Percentiles rank a stretch among this genome's conserved stretches.
Conservation (phyloP, 2,329 filamentous ascomycete genomes). For the Pezicula neosporulosa region DNA sequence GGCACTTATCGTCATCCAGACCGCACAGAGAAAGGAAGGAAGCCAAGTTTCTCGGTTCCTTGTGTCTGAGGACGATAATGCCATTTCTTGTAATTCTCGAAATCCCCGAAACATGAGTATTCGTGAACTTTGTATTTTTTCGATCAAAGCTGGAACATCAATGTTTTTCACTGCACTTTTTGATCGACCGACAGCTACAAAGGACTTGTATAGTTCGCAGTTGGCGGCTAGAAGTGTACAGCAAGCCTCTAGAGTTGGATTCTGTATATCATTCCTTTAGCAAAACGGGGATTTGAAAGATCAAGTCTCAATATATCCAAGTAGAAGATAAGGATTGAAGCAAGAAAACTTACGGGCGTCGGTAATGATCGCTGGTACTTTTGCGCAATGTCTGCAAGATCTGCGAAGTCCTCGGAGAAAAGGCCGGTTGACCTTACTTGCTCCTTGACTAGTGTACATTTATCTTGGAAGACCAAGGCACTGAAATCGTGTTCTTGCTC, state of each 20-base stretch:
- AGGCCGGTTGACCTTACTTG: constrained; percentile 5
- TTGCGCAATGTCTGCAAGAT: constrained; percentile 2
- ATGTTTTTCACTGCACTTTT: neutral
- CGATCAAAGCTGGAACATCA: constrained; percentile 6
- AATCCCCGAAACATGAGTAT: constrained; percentile 12
- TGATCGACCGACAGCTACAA: constrained; percentile 2
- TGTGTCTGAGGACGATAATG: constrained; percentile 8
- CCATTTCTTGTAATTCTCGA: constrained; percentile 9
- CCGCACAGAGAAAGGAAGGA: constrained; percentile 12
- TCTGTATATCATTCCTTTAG: constrained; percentile 1
- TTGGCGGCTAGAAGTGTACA: constrained; percentile 8
- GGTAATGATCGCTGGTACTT: constrained; percentile 4
- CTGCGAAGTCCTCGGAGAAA: constrained; percentile 4
- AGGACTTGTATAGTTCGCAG: constrained; percentile 13
- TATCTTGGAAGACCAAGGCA: constrained; percentile 1
- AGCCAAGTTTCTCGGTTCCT: constrained; percentile 11
- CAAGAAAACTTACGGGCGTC: constrained; percentile 1
- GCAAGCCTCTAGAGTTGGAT: constrained; percentile 9
- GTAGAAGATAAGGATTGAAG: neutral
- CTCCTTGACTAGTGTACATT: neutral
- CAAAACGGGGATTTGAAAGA: neutral
- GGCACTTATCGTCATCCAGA: constrained; percentile 6
- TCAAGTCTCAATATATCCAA: neutral
- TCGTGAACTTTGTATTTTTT: constrained; percentile 9
- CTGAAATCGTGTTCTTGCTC: constrained; percentile 1